Evolutionary conservation across 495 filamentous ascomycete genomes (phyloP).

Genomic region (Xylaria nigripes): DNA sequence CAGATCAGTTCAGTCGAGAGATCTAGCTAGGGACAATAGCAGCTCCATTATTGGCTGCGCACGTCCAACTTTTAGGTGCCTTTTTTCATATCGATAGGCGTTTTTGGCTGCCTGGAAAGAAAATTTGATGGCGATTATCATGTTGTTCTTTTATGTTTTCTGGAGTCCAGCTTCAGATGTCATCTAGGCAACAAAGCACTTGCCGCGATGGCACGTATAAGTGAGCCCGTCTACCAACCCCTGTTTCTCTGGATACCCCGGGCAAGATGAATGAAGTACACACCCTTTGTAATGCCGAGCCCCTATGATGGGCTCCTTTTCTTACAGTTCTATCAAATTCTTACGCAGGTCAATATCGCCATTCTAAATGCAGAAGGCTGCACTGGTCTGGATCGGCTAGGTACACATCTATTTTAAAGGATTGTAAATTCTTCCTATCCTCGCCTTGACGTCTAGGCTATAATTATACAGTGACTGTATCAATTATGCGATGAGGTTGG

Average conservation of each 20-base stretch:
- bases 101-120: not conserved
- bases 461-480: not conserved
- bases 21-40: not conserved
- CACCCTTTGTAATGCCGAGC: constrained; percentile 7
- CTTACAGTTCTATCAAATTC: constrained; percentile 3
- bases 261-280: constrained; percentile 4
- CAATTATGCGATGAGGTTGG: not conserved
- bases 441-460: not conserved
- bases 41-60: not conserved
- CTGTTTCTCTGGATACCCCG: constrained; percentile 11
- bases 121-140: not conserved
- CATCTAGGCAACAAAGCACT: not conserved
- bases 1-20: not conserved
- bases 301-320: not conserved
- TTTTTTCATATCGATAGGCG: not conserved
- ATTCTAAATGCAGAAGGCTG: constrained; percentile 6
- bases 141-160: constrained; percentile 1
- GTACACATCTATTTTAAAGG: constrained; percentile 2
- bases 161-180: not conserved
- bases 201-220: not conserved
- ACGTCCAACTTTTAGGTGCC: not conserved
- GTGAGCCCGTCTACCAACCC: not conserved
- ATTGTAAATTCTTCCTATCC: not conserved
- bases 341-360: not conserved
- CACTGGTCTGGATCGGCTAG: not conserved